Base-by-base conservation (phyloP, 805 yeast species). In the Candida arabinofermentans region DNA sequence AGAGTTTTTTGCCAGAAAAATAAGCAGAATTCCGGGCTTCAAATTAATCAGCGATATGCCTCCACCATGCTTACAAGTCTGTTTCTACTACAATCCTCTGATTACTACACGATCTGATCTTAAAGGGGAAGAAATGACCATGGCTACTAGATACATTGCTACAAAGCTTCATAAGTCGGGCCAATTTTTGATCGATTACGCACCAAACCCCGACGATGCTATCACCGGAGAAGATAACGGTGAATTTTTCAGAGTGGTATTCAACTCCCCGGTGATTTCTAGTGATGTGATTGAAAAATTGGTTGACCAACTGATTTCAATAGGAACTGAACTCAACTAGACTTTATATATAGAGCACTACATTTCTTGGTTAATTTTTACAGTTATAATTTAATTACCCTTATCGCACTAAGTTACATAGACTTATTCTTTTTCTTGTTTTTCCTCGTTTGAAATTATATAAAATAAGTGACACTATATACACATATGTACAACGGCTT, bases 181-280 rank as follows among this genome's bases (percentile, higher is more conserved):
- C n/a, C 71, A 76, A 54, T 86, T 82, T 57, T 65, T 87, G 51
- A 74, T 87, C 27, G 96, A 86, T 58, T 87, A 77, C 58, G 82
- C 95, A 14, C 95, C 95, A 2, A 76, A 78, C 39, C 77, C 78
- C 1, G 73, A 74, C 32, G 67, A 59, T 33, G 54, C 62, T 6
- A 54, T 56, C 8, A 45, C 64, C 2, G 64, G 61, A 2, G 73
- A 73, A 35, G 65, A 66, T 24, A 64, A 70, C 17, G 95, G 95
- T 5, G 93, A 86, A 61, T 87, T 87, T 57, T 86, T 86, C 69
- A 69, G 96, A 42, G 91, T 84, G 12, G 96, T 87, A 5, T 80
- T 87, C 62, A 83, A 83, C 60, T 78, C 89, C 39, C 93, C 95
- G 2, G 66, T 61, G 16, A 71, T 79, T 2, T 62, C 72, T 12